phyloP scores from a whole-genome alignment of 2,329 filamentous ascomycete species.

The Canariomyces notabilis region DNA sequence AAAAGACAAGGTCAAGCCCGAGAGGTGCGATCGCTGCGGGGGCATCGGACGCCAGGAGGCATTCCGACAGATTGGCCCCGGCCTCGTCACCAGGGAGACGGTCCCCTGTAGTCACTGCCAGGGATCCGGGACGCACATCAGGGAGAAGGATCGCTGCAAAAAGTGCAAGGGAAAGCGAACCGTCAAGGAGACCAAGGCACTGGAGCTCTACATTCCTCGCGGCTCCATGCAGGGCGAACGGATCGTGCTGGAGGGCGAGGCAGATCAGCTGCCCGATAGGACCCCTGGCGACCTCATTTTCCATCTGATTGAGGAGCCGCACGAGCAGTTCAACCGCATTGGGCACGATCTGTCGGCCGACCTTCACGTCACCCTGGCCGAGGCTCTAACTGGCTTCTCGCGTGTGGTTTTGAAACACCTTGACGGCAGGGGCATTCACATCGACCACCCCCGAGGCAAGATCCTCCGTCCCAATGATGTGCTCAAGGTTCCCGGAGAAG shows the following conservation, averaged over 20 bases:
- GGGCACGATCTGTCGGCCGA: slow-evolving; percentile 81
- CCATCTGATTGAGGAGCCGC: slow-evolving; percentile 72
- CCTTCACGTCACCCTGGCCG: slow-evolving; percentile 72
- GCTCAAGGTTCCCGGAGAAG: slow-evolving; percentile 80
- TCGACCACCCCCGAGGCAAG: slow-evolving; percentile 75
- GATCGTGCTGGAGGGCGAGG: slow-evolving; percentile 87
- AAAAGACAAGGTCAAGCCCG: slow-evolving; percentile 83
- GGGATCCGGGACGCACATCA: slow-evolving; percentile 80
- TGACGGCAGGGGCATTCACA: slow-evolving; percentile 82
- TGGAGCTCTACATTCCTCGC: slow-evolving; percentile 93
- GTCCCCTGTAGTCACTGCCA: slow-evolving; percentile 78
- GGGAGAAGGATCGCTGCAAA: slow-evolving; percentile 97
- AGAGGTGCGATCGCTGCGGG: slow-evolving; percentile 77
- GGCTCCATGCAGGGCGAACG: slow-evolving; percentile 82
- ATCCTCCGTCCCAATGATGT: slow-evolving; percentile 78
- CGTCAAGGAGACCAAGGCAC: slow-evolving; percentile 81
- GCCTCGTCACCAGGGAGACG: slow-evolving; percentile 75
- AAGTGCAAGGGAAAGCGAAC: slow-evolving; percentile 95
- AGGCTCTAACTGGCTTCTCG: slow-evolving; percentile 84
- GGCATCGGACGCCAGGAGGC: slow-evolving; percentile 73
- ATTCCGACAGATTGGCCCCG: slow-evolving; percentile 78
- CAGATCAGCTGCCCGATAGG: slow-evolving; percentile 85
- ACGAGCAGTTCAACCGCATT: slow-evolving; percentile 75
- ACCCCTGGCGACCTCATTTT: slow-evolving; percentile 93
- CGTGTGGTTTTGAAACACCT: slow-evolving; percentile 87